Evolutionary conservation across 345 rosid species (phyloP).

Genomic region (Euphorbia tirucalli): DNA sequence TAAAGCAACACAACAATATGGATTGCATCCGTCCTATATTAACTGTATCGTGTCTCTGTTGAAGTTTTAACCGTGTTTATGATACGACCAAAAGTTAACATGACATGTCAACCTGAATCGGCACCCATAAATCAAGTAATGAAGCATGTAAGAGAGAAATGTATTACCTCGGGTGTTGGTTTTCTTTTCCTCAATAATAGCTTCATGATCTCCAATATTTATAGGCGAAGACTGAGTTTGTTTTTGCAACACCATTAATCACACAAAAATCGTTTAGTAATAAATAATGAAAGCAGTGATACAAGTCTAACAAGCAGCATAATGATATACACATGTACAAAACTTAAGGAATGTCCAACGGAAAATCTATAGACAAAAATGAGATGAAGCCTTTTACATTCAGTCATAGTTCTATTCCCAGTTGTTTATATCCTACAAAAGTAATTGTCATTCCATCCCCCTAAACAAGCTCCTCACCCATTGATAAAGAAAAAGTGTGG

Average conservation of each 20-base stretch:
- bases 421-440: background rate
- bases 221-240: conserved; percentile 70
- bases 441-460: background rate
- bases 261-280: background rate
- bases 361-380: background rate
- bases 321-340: no score
- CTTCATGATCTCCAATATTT: conserved; percentile 53
- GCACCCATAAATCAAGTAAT: no score
- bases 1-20: no score
- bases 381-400: background rate
- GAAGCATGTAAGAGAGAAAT: background rate
- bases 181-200: conserved; percentile 70
- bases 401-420: background rate
- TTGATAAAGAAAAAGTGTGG: background rate
- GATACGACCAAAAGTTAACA: no score
- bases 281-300: no score
- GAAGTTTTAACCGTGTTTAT: no score
- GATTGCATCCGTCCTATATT: no score
- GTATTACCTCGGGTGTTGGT: conserved; percentile 57
- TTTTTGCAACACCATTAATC: background rate
- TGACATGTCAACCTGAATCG: no score
- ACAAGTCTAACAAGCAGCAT: no score
- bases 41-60: no score
- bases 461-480: background rate
- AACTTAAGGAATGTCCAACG: background rate